These are phyloP conservation scores for Erythrophleum fordii DNA, from an alignment of 306 rosid genomes.

Conservation along the genomic window DNA sequence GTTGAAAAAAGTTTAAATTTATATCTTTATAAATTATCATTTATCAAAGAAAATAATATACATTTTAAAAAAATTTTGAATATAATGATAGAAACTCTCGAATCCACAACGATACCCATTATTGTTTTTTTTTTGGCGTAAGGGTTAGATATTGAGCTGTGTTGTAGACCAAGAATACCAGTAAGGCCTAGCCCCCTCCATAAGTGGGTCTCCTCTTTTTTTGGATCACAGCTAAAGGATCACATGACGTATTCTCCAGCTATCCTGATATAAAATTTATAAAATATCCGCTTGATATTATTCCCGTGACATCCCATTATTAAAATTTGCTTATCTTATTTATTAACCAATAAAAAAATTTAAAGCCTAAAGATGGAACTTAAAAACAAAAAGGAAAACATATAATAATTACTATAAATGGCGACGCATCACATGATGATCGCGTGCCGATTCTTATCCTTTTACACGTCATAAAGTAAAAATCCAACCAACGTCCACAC, in stretches of 20 bases:
- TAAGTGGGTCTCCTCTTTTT: neutral
- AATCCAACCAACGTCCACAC: constrained; percentile 51
- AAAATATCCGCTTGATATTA: neutral
- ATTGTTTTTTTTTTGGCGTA: too few relatives aligned
- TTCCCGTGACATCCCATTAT: neutral
- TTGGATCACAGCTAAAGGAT: neutral
- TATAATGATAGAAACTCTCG: too few relatives aligned
- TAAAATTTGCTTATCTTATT: neutral
- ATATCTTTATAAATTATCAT: neutral
- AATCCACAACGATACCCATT: too few relatives aligned
- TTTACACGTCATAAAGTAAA: constrained; percentile 14
- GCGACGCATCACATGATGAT: constrained; percentile 50
- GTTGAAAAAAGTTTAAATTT: neutral
- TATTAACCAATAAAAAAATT: neutral
- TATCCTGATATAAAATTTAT: too few relatives aligned
- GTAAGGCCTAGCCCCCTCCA: neutral
- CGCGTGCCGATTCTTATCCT: constrained; percentile 80
- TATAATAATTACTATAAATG: constrained; percentile 27
- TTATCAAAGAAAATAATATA: too few relatives aligned
- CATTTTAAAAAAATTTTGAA: too few relatives aligned
- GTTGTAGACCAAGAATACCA: neutral
- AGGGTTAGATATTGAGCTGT: neutral
- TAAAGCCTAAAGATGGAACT: neutral
- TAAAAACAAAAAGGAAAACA: neutral
- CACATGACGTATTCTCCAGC: too few relatives aligned